These are phyloP conservation scores for Trichoderma sp. DNA, from an alignment of 2,329 filamentous ascomycete species.

Conservation along the genomic window DNA sequence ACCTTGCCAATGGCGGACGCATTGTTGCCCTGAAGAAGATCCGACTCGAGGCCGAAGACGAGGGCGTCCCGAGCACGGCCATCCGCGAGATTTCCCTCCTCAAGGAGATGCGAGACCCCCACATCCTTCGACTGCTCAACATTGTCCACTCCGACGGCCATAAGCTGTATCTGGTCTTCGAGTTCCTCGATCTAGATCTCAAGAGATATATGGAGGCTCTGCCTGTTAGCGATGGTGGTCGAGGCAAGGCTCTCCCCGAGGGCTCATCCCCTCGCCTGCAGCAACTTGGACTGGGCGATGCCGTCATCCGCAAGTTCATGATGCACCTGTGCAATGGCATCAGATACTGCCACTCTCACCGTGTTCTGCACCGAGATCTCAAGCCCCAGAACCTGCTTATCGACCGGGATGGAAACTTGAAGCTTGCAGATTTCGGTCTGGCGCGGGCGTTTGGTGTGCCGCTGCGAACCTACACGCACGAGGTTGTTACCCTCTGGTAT, in stretches of 20 bases:
- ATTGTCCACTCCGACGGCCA: conserved; percentile 93
- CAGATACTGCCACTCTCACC: conserved; percentile 84
- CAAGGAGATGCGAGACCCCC: conserved; percentile 91
- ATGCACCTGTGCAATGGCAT: conserved; percentile 80
- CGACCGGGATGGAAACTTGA: conserved; percentile 80
- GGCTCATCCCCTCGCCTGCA: conserved; percentile 63
- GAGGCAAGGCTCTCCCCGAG: conserved; percentile 80
- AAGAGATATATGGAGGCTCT: conserved; percentile 97
- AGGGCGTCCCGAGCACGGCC: conserved; percentile 86
- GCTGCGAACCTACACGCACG: conserved; percentile 87
- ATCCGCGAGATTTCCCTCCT: conserved; percentile 92
- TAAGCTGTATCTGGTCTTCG: conserved; percentile 90
- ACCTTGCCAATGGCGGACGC: conserved; percentile 75
- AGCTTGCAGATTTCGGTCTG: conserved; percentile 86
- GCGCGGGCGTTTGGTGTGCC: conserved; percentile 89
- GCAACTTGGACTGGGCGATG: conserved; percentile 69
- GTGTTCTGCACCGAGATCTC: conserved; percentile 81
- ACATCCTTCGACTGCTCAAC: conserved; percentile 84
- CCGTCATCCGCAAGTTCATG: conserved; percentile 92
- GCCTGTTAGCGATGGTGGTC: conserved; percentile 77
- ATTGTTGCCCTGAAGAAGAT: conserved; percentile 96
- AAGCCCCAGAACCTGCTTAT: conserved; percentile 92
- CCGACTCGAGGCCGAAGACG: conserved; percentile 89
- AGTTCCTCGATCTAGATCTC: conserved; percentile 86
- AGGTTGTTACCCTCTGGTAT: conserved; percentile 94